phyloP scores from a whole-genome alignment of 306 rosid species.

The Mimosa bimucronata region DNA sequence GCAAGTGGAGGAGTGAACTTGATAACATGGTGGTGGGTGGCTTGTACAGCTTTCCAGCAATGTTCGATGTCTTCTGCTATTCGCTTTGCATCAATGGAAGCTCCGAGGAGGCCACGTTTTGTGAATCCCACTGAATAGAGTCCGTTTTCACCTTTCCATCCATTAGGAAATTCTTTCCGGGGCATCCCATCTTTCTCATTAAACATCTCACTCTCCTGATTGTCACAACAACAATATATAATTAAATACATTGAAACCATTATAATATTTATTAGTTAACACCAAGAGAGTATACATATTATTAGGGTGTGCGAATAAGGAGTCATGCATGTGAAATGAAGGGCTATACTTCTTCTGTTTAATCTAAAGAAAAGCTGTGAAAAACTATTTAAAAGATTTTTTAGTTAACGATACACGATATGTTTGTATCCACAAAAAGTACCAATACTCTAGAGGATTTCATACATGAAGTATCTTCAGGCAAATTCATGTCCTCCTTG shows the following conservation, averaged over 20 bases:
- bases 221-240: background rate
- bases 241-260: background rate
- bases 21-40: slow-evolving; percentile 34
- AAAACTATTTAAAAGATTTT: too few relatives aligned
- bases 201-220: slow-evolving; percentile 69
- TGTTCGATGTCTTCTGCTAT: slow-evolving; percentile 74
- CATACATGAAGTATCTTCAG: too few relatives aligned
- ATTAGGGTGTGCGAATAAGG: background rate
- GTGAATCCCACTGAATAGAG: slow-evolving; percentile 83
- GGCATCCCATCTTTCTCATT: slow-evolving; percentile 77
- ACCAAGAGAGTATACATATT: background rate
- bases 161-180: slow-evolving; percentile 66
- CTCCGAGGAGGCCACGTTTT: slow-evolving; percentile 85
- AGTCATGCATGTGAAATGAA: too few relatives aligned
- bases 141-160: slow-evolving; percentile 84
- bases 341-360: too few relatives aligned
- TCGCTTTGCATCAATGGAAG: slow-evolving; percentile 70
- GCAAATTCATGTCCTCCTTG: too few relatives aligned
- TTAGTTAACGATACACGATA: too few relatives aligned
- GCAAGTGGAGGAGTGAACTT: slow-evolving; percentile 43
- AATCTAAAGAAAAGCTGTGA: too few relatives aligned
- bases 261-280: background rate
- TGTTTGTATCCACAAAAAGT: too few relatives aligned
- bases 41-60: slow-evolving; percentile 56
- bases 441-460: too few relatives aligned